Evolutionary conservation across 2,329 filamentous ascomycete species (phyloP).

Genomic region (Ceratocystiopsis sp.): DNA sequence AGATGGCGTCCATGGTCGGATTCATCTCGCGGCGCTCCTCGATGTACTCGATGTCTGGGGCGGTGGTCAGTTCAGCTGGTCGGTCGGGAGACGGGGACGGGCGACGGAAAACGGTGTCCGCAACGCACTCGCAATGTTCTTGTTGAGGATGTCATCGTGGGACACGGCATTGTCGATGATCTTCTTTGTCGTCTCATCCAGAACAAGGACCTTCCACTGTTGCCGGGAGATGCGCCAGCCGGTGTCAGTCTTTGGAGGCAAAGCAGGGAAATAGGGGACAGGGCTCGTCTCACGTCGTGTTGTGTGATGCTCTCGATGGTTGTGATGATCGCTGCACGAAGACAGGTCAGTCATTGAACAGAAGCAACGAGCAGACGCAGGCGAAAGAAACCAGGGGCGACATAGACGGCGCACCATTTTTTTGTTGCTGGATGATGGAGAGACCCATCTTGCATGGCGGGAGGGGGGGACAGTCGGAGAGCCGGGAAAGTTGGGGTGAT

Average conservation of each 20-base stretch:
- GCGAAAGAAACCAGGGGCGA: not conserved
- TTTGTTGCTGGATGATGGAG: conserved; percentile 68
- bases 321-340: conserved; percentile 45
- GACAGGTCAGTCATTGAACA: too few relatives aligned
- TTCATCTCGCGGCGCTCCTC: conserved; percentile 72
- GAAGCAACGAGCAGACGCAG: not conserved
- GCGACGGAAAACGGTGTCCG: too few relatives aligned
- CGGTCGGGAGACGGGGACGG: not conserved
- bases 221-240: not conserved
- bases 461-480: too few relatives aligned
- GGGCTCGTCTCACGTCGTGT: conserved; percentile 48
- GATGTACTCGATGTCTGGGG: conserved; percentile 78
- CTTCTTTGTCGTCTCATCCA: conserved; percentile 70
- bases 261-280: not conserved
- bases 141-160: conserved; percentile 92
- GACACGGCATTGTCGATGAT: conserved; percentile 82
- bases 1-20: conserved; percentile 85
- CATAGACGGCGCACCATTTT: not conserved
- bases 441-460: conserved; percentile 48
- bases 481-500: too few relatives aligned
- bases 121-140: conserved; percentile 78
- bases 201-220: conserved; percentile 91
- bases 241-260: not conserved
- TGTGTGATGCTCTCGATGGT: conserved; percentile 63
- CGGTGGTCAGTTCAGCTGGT: too few relatives aligned